Evolutionary conservation across 2,329 filamentous ascomycete genomes (phyloP), one percentile per base, ranked within the genome.

Genomic region (Colletotrichum higginsianum): DNA sequence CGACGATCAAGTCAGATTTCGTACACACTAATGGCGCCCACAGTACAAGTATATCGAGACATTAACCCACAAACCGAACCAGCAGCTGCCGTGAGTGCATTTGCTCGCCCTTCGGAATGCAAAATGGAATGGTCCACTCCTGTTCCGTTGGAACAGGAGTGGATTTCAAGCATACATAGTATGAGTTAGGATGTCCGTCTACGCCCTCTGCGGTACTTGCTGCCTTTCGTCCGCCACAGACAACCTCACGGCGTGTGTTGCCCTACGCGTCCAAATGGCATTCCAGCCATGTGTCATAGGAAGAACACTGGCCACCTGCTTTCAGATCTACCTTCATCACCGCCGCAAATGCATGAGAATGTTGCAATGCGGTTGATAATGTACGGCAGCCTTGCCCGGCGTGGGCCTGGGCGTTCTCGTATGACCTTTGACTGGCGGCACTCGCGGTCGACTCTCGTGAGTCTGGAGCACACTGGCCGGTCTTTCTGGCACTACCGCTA

Each of bases 401-500:
- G 30, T 38, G 16, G 35, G 26, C 21, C 18, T 44, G n/a, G 26
- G 42, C 8, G 55, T 42, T 56, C 40, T 49, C 65, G n/a, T 58
- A 58, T 46, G 47, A 62, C 47, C 38, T 52, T 42, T 53, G 30
- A 40, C n/a, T 21, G 49, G 23, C 57, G 49, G 49, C 58, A 18
- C 50, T 56, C 26, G 23, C 21, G 21, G 40, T 50, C 42, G 55
- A 40, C 38, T 42, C 57, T 23, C 46, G 49, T 53, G 35, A 61
- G 58, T 69, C 66, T 69, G 69, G 47, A 47, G 67, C 65, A 55
- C 53, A 64, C 53, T 35, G 53, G 58, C 66, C 66, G 69, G 65
- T 49, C 66, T 35, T 49, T 72, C 69, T 72, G 58, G 53, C 65
- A 63, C 65, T 47, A 60, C 65, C 46, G n/a, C 26, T 69, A 60